Base-by-base conservation (phyloP, 768 basidiomycete species). In the Scleroderma citrinum region DNA sequence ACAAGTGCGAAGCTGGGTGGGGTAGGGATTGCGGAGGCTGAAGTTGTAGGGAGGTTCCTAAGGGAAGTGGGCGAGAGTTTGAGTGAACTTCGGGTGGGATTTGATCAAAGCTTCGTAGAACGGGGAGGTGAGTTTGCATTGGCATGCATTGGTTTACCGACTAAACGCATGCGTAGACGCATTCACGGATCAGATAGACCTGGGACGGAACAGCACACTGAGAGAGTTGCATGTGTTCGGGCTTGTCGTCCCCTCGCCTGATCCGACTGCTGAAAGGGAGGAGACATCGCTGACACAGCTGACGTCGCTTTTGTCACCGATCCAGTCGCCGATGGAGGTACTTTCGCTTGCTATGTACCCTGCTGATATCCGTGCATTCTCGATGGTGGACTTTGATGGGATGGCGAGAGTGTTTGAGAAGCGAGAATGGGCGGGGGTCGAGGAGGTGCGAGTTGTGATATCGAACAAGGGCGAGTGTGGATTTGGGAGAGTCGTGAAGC, bases 151-250 rank as follows among this genome's bases (percentile, higher is more conserved):
- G 16, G 29, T 12, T 3, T 3, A 16, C 26, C n/a, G 21, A 51
- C 54, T 62, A 39, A 64, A 43, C 21, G 5, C 32, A 19, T 26
- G 24, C 36, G 26, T 46, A 66, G 64, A 59, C 46, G 48, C 42
- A 7, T 40, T 68, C 35, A 59, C 67, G 32, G 56, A 44, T 20
- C 60, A 66, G 21, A 56, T 68, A 29, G 49, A 56, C 16, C 64
- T 66, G 16, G 49, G 59, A 0, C 47, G 54, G 16, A 68, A 64
- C 42, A 54, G 45, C 23, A 51, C 46, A 38, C 53, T 66, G 23
- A 56, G 56, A 43, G 66, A 64, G 47, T 50, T 64, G 35, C 66
- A 68, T 48, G 54, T 66, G 23, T 68, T 69, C 48, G 64, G 62
- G 6, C 59, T 66, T 10, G 57, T 66, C 13, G 56, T 68, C 39